These are phyloP conservation scores for Diaporthe capsici DNA, from an alignment of 2,329 filamentous ascomycete species.

Conservation along the genomic window DNA sequence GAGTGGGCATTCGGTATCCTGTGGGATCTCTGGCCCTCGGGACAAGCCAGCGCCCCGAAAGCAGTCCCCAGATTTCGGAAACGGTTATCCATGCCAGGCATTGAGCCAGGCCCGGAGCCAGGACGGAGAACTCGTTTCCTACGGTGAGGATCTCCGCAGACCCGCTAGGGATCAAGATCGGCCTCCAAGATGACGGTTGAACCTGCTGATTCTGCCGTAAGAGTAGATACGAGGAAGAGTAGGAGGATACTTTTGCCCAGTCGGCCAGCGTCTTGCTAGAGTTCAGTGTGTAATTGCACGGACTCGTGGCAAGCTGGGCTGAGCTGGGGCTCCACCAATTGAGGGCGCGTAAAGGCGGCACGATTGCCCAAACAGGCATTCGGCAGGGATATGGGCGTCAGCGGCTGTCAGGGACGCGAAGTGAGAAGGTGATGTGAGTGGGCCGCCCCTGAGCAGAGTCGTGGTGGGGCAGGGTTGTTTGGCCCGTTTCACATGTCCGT, in stretches of 20 bases:
- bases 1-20: constrained; percentile 17
- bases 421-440: constrained; percentile 24
- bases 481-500: constrained; percentile 30
- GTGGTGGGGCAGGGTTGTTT: constrained; percentile 28
- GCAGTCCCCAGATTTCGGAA: constrained; percentile 35
- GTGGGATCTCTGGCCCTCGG: constrained; percentile 11
- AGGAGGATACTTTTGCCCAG: constrained; percentile 20
- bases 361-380: constrained; percentile 27
- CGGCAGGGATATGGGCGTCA: constrained; percentile 6
- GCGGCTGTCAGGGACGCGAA: constrained; percentile 29
- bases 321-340: constrained; percentile 30
- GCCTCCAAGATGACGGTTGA: constrained; percentile 11
- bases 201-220: constrained; percentile 13
- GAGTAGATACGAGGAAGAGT: constrained; percentile 4
- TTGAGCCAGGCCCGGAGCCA: no score
- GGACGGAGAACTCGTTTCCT: constrained; percentile 3
- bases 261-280: not conserved
- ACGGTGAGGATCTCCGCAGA: not conserved
- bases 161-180: constrained; percentile 11
- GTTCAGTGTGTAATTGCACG: constrained; percentile 24
- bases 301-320: constrained; percentile 30
- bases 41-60: constrained; percentile 18
- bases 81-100: no score
- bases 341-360: constrained; percentile 26
- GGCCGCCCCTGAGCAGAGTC: constrained; percentile 29